Conservation (phyloP, 495 filamentous ascomycete genomes). For the Penicillium crystallinum region DNA sequence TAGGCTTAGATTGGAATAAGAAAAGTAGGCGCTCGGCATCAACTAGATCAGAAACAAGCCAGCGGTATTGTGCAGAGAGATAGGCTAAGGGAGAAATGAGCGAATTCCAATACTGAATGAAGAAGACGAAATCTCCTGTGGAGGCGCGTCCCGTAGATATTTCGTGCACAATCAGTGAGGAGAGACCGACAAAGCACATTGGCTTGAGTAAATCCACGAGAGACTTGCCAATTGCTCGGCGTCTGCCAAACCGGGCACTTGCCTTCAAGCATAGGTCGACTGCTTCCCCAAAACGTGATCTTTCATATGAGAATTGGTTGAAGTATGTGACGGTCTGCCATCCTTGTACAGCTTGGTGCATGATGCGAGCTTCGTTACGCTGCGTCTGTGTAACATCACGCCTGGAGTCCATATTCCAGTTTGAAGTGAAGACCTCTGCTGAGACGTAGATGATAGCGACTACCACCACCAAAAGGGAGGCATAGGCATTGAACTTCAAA, state of each 20-base stretch:
- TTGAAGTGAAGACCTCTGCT: slow-evolving; percentile 8
- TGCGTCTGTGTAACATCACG: slow-evolving; percentile 4
- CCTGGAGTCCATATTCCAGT: slow-evolving; percentile 6
- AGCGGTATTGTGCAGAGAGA: slow-evolving; percentile 13
- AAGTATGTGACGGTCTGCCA: slow-evolving; percentile 69
- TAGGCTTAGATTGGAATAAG: slow-evolving; percentile 50
- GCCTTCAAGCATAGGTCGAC: slow-evolving; percentile 5
- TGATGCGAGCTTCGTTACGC: slow-evolving; percentile 9
- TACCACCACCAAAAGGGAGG: slow-evolving; percentile 6
- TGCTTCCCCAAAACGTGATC: slow-evolving; percentile 40
- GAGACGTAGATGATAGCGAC: slow-evolving; percentile 5
- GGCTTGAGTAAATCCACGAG: slow-evolving; percentile 3
- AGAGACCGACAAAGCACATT: slow-evolving; percentile 1
- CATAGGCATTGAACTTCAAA: slow-evolving; percentile 9
- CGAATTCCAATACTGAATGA: slow-evolving; percentile 13
- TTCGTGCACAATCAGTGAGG: slow-evolving; percentile 9
- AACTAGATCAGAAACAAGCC: slow-evolving; percentile 15
- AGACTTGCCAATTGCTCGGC: slow-evolving; percentile 1
- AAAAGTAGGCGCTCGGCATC: slow-evolving; percentile 20
- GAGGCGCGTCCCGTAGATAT: slow-evolving; percentile 10
- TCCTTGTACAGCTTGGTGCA: slow-evolving; percentile 21
- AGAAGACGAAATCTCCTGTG: slow-evolving; percentile 17
- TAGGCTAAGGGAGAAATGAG: slow-evolving; percentile 12
- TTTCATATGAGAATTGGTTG: slow-evolving; percentile 64
- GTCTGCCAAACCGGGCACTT: background rate